Evolutionary conservation across 2,329 filamentous ascomycete species (phyloP), one percentile per base, ranked within the genome.

Genomic region (Thyridium curvatum): DNA sequence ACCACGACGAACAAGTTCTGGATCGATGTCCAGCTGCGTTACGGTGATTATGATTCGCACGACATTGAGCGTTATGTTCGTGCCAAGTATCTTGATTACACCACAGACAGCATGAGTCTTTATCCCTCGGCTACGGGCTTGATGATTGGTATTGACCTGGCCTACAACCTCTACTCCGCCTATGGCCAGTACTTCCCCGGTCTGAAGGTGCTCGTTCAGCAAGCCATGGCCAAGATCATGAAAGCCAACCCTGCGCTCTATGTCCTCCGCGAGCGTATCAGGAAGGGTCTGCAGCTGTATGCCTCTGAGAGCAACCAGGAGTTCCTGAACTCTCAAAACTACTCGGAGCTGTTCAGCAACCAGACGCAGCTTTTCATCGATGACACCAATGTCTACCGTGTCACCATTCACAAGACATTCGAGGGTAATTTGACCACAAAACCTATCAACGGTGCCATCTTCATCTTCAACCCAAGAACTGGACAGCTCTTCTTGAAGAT

Each of bases 151-250:
- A 93, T 98, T 45, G 93, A 98, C 66, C 74, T 98, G 53, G 91
- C 93, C 0, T 98, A 98, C 74, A 98, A 98, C 61, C 68, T 98
- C 31, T 97, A 97, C 69, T 97, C 93, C 8, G 93, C 93, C 0
- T 98, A 95, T 53, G 93, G 93, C 37, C 91, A 96, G 67, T 98
- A 96, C 69, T 98, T 98, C 80, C 93, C 93, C 35, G 93, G 93
- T 56, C 68, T 98, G 45, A 98, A 98, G 73, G 85, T 89, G 35
- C 77, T 98, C 17, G 72, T 98, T 18, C 94, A 98, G 63, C 91
- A 97, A 61, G 93, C 94, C 6, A 98, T 98, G 94, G 89, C 89
- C 35, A 98, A 98, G 80, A 81, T 98, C 59, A 98, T 98, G 93
- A 98, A 98, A 68, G 91, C 93, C 30, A 98, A 98, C 56, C 93